Conservation (phyloP, 805 yeast species). For the Yamadazyma takamatsuzukensis region DNA sequence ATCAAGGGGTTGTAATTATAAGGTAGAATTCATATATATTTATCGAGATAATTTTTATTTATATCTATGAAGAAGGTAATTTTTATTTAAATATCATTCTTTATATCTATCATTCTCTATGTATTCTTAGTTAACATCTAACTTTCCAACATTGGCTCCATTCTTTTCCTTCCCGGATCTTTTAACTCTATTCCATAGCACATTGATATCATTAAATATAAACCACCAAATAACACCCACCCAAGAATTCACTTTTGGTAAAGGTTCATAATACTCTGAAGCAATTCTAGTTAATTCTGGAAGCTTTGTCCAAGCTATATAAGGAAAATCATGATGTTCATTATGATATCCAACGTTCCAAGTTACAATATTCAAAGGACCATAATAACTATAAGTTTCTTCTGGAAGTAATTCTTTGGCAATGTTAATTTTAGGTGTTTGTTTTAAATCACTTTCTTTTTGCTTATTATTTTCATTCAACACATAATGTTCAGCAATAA, state of each 20-base stretch:
- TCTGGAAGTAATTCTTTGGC: slow-evolving; percentile 43
- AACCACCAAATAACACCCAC: slow-evolving; percentile 70
- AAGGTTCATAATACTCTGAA: slow-evolving; percentile 72
- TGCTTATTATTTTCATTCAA: slow-evolving; percentile 53
- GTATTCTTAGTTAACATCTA: slow-evolving; percentile 12
- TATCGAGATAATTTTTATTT: not conserved
- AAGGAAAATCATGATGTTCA: slow-evolving; percentile 96
- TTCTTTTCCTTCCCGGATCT: slow-evolving; percentile 43
- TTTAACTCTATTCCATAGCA: slow-evolving; percentile 79
- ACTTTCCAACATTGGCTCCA: slow-evolving; percentile 24
- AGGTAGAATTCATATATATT: not conserved
- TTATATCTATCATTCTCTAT: slow-evolving; percentile 6
- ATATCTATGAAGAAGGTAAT: too few relatives aligned
- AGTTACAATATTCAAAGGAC: slow-evolving; percentile 68
- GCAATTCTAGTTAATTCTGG: slow-evolving; percentile 66
- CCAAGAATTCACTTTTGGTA: slow-evolving; percentile 81
- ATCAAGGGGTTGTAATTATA: slow-evolving; percentile 47
- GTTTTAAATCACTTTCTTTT: slow-evolving; percentile 11
- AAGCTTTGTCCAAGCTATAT: slow-evolving; percentile 82
- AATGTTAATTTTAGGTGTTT: slow-evolving; percentile 18
- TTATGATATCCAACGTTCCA: slow-evolving; percentile 95
- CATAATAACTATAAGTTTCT: slow-evolving; percentile 89
- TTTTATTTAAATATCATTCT: too few relatives aligned
- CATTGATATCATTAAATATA: slow-evolving; percentile 60
- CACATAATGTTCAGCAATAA: slow-evolving; percentile 90